These are phyloP conservation scores for Naematelia encephala DNA, from an alignment of 768 basidiomycete species.

Conservation along the genomic window DNA sequence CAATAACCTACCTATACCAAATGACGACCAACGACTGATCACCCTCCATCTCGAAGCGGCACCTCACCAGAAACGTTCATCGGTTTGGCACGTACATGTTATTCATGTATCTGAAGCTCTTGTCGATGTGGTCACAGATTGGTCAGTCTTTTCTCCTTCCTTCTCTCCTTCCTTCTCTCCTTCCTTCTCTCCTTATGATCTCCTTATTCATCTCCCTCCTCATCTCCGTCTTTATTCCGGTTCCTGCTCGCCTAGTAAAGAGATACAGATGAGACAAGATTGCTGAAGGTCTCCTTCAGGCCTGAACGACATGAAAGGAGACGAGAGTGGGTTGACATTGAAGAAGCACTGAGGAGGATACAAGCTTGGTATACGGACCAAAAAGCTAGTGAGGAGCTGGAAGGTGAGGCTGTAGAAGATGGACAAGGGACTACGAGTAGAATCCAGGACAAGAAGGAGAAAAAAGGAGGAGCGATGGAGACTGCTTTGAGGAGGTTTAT, in stretches of 20 bases:
- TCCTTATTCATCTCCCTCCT: too few species aligned
- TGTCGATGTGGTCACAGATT: conserved; percentile 14
- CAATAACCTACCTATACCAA: conserved; percentile 12
- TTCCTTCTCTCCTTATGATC: too few species aligned
- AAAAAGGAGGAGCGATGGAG: conserved; percentile 43
- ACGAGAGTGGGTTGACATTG: conserved; percentile 26
- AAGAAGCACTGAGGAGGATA: conserved; percentile 19
- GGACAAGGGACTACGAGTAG: conserved; percentile 1
- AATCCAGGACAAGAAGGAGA: conserved; percentile 26
- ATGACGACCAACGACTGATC: conserved; percentile 21
- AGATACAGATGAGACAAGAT: neutral
- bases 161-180: too few species aligned
- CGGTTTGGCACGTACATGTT: conserved; percentile 35
- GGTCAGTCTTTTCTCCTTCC: conserved; percentile 13
- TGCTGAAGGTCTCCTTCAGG: conserved; percentile 20
- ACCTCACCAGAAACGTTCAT: conserved; percentile 5
- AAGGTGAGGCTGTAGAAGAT: conserved; percentile 6
- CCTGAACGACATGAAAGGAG: conserved; percentile 35
- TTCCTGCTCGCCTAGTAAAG: too few species aligned
- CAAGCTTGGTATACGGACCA: conserved; percentile 29
- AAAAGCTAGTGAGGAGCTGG: conserved; percentile 1
- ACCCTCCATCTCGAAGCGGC: conserved; percentile 20
- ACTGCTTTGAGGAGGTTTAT: conserved; percentile 28
- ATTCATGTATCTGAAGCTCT: conserved; percentile 18
- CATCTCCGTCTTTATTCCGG: too few species aligned